Evolutionary conservation across 768 basidiomycete species (phyloP).

Genomic region (Amanita pseudoporphyria): DNA sequence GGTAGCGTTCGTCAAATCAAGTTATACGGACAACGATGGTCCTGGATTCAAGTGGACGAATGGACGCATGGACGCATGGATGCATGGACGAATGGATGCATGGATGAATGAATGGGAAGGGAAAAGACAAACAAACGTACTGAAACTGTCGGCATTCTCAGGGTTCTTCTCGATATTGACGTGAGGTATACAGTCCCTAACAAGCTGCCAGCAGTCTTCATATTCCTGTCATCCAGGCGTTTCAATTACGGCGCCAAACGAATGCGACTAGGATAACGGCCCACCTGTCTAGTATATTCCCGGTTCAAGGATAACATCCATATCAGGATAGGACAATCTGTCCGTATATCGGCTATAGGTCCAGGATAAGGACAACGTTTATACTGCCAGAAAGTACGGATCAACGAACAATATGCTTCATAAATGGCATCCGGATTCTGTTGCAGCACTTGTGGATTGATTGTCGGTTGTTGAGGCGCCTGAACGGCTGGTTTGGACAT

Average conservation of each 20-base stretch:
- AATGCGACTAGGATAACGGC: constrained; percentile 13
- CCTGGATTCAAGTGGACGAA: not conserved
- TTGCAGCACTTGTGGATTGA: constrained; percentile 4
- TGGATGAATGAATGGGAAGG: too few species aligned
- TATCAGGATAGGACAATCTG: constrained; percentile 59
- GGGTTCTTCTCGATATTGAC: constrained; percentile 45
- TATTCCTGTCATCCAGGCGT: constrained; percentile 46
- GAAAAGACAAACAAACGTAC: constrained; percentile 46
- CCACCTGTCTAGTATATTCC: constrained; percentile 57
- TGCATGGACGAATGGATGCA: not conserved
- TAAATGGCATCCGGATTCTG: constrained; percentile 7
- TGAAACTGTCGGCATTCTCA: constrained; percentile 51
- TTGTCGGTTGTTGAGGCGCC: not conserved
- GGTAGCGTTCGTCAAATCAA: constrained; percentile 6
- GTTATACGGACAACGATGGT: not conserved
- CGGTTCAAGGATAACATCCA: constrained; percentile 78
- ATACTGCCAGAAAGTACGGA: not conserved
- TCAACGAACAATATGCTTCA: constrained; percentile 2
- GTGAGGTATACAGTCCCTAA: constrained; percentile 52
- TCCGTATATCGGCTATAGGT: not conserved
- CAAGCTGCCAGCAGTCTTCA: constrained; percentile 51
- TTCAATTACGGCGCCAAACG: not conserved
- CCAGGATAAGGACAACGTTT: not conserved
- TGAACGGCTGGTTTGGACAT: not conserved
- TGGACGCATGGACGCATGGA: not conserved